Percentiles rank a stretch among this genome's conserved stretches.
Conservation (phyloP, 805 yeast genomes). For the Yarrowia alimentaria region DNA sequence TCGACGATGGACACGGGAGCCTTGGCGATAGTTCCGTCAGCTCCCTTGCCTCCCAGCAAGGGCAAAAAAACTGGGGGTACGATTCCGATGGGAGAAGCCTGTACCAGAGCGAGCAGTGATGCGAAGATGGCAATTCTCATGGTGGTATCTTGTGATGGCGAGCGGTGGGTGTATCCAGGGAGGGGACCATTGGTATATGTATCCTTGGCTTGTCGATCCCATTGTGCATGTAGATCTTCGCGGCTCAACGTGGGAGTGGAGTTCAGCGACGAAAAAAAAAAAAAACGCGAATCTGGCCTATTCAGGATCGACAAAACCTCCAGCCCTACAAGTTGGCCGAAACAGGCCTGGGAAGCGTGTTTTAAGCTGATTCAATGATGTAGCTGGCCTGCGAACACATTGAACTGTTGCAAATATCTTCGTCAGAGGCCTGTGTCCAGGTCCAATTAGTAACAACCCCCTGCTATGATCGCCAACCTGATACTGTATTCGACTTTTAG, state of each 20-base stretch:
- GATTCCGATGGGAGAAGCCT: conserved; percentile 13
- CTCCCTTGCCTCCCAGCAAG: not conserved
- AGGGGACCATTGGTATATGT: conserved; percentile 6
- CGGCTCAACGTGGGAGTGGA: not conserved
- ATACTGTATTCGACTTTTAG: conserved; percentile 2
- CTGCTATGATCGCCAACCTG: conserved; percentile 3
- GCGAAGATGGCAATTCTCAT: conserved; percentile 13
- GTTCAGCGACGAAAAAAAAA: no score
- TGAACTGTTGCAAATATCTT: no score
- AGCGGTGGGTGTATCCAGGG: not conserved
- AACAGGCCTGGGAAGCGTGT: no score
- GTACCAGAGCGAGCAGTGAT: not conserved
- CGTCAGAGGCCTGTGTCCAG: no score
- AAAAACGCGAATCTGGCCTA: no score
- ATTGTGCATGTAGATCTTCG: conserved; percentile 17
- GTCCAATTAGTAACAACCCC: not conserved
- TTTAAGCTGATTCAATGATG: no score
- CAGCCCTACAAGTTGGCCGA: no score
- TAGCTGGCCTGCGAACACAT: no score
- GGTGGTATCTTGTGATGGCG: not conserved
- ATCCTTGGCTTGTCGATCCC: conserved; percentile 12
- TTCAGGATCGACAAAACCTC: no score
- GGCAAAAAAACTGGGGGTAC: conserved; percentile 1
- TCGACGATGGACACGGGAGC: not conserved
- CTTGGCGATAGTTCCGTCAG: conserved; percentile 1